Evolutionary conservation across 495 filamentous ascomycete genomes (phyloP).

Genomic region (Neurospora tetrasperma): DNA sequence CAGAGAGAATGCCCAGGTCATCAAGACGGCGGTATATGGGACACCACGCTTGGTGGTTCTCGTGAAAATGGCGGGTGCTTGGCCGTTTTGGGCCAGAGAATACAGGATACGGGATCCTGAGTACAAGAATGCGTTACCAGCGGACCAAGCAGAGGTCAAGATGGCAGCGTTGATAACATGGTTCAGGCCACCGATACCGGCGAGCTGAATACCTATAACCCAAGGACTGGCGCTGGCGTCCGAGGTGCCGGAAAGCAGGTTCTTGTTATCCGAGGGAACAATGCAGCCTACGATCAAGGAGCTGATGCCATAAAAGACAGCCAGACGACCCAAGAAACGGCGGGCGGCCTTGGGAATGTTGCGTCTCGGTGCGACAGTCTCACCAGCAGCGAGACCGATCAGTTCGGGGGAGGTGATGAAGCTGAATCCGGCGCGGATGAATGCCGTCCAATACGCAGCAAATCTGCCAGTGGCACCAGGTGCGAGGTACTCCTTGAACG

Average conservation of each 20-base stretch:
- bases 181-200: constrained; percentile 34
- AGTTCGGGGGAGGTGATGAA: constrained; percentile 42
- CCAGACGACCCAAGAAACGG: constrained; percentile 59
- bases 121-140: constrained; percentile 71
- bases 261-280: constrained; percentile 44
- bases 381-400: constrained; percentile 58
- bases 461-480: constrained; percentile 40
- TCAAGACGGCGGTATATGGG: constrained; percentile 51
- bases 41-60: constrained; percentile 48
- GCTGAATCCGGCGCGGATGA: constrained; percentile 37
- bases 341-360: constrained; percentile 63
- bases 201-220: constrained; percentile 37
- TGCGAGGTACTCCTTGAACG: constrained; percentile 51
- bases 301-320: constrained; percentile 62
- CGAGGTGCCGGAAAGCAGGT: constrained; percentile 40
- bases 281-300: constrained; percentile 62
- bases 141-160: constrained; percentile 41
- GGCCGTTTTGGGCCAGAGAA: constrained; percentile 51
- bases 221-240: constrained; percentile 58
- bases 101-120: constrained; percentile 72
- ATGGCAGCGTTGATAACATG: constrained; percentile 40
- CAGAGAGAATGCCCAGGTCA: constrained; percentile 40
- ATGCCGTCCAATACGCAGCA: constrained; percentile 37
- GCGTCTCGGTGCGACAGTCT: constrained; percentile 66
- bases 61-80: constrained; percentile 50